These are phyloP conservation scores for Podospora tetraspora DNA, from an alignment of 495 filamentous ascomycete species.

Conservation along the genomic window DNA sequence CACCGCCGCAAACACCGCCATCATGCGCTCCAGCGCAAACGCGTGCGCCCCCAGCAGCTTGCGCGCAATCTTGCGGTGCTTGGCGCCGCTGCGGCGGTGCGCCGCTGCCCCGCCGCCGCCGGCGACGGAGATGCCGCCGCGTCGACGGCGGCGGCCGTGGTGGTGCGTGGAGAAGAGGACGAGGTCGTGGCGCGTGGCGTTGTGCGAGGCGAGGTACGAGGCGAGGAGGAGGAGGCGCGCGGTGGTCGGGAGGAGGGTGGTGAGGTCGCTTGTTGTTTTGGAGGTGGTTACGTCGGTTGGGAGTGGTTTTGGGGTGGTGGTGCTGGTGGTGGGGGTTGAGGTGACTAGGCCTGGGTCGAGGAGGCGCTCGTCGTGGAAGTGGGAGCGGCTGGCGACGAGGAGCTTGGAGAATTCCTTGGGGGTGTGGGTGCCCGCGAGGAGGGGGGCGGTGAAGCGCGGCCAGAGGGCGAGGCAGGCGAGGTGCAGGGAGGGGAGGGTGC, in stretches of 20 bases:
- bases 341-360: slow-evolving; percentile 66
- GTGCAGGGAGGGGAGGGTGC: slow-evolving; percentile 58
- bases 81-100: slow-evolving; percentile 43
- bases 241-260: slow-evolving; percentile 65
- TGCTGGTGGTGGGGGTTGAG: slow-evolving; percentile 9
- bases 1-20: slow-evolving; percentile 82
- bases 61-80: slow-evolving; percentile 65
- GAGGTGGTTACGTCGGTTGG: slow-evolving; percentile 13
- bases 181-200: slow-evolving; percentile 68
- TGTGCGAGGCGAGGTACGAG: slow-evolving; percentile 89
- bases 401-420: slow-evolving; percentile 79
- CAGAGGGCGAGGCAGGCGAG: slow-evolving; percentile 57
- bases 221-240: slow-evolving; percentile 78
- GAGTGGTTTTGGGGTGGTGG: slow-evolving; percentile 8
- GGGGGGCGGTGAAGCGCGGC: slow-evolving; percentile 62
- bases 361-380: slow-evolving; percentile 72
- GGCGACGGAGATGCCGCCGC: slow-evolving; percentile 27
- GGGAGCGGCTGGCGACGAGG: slow-evolving; percentile 61
- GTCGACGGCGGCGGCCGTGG: slow-evolving; percentile 42
- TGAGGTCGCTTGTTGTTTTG: slow-evolving; percentile 23
- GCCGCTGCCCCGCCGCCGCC: slow-evolving; percentile 8
- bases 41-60: slow-evolving; percentile 68
- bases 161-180: slow-evolving; percentile 80
- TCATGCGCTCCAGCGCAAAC: slow-evolving; percentile 79
- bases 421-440: slow-evolving; percentile 56